These are phyloP conservation scores for Cutaneotrichosporon dermatis DNA, from an alignment of 1,284 basidiomycete species.

Conservation along the genomic window DNA sequence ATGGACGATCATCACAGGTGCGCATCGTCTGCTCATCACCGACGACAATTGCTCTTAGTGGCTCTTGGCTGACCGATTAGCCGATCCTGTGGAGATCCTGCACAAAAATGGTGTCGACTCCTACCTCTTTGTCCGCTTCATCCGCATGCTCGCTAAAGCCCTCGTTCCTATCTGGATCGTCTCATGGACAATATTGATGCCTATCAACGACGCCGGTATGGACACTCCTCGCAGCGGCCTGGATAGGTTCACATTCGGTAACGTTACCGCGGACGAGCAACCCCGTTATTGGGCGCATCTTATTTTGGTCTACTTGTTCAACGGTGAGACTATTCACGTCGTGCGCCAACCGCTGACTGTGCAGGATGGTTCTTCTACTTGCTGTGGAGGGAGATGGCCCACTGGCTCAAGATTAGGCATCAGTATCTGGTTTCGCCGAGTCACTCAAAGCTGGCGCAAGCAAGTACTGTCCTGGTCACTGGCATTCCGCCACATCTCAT, in stretches of 20 bases:
- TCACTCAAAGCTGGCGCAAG: constrained; percentile 64
- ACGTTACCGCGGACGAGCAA: constrained; percentile 42
- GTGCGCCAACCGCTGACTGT: constrained; percentile 44
- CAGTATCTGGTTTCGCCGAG: constrained; percentile 61
- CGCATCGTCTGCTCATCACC: constrained; percentile 2
- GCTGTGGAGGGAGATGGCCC: constrained; percentile 61
- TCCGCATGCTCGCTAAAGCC: constrained; percentile 62
- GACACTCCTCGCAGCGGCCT: constrained; percentile 49
- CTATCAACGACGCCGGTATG: constrained; percentile 58
- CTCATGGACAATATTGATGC: constrained; percentile 60
- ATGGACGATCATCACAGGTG: constrained; percentile 36
- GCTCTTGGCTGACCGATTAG: constrained; percentile 9
- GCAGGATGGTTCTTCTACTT: constrained; percentile 66
- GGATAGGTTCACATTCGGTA: constrained; percentile 55
- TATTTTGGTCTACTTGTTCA: constrained; percentile 50
- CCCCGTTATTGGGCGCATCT: constrained; percentile 51
- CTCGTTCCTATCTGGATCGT: constrained; percentile 62
- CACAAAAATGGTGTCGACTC: constrained; percentile 57
- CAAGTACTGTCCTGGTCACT: constrained; percentile 71
- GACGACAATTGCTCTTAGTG: no score
- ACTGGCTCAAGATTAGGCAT: constrained; percentile 65
- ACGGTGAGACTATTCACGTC: constrained; percentile 49
- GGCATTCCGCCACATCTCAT: constrained; percentile 63
- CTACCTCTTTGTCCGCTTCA: constrained; percentile 66
- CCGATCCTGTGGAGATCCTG: constrained; percentile 53